Evolutionary conservation across 2,329 filamentous ascomycete species (phyloP).

Genomic region (Penicillium sp.): DNA sequence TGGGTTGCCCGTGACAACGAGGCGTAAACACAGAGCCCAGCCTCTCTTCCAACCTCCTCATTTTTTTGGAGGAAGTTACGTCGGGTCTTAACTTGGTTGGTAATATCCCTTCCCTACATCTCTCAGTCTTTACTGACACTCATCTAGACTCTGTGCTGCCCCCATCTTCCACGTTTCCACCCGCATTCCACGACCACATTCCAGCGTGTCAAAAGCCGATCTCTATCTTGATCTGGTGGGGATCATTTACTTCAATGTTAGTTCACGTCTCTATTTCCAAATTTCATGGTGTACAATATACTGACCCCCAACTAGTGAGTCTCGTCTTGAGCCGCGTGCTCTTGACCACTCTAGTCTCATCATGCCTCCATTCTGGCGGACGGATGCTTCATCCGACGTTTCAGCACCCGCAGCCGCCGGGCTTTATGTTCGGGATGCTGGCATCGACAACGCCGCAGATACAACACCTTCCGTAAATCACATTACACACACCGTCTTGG

Average conservation of each 20-base stretch:
- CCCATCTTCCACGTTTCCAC: not conserved
- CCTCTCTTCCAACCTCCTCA: conserved; percentile 41
- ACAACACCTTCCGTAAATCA: conserved; percentile 24
- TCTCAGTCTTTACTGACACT: conserved; percentile 12
- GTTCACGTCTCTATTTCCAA: not conserved
- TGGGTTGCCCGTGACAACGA: conserved; percentile 26
- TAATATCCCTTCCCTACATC: conserved; percentile 8
- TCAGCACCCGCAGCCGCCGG: conserved; percentile 17
- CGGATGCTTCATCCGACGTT: conserved; percentile 25
- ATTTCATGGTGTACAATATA: conserved; percentile 7
- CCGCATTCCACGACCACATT: conserved; percentile 10
- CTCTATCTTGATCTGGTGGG: conserved; percentile 15
- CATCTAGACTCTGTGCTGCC: conserved; percentile 3
- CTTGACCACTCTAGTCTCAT: conserved; percentile 28
- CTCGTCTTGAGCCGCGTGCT: conserved; percentile 37
- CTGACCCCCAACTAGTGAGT: conserved; percentile 18
- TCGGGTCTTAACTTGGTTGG: conserved; percentile 11
- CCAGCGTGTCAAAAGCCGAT: conserved; percentile 1
- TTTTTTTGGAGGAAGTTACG: conserved; percentile 22
- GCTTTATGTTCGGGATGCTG: conserved; percentile 12
- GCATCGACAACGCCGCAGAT: conserved; percentile 10
- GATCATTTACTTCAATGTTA: conserved; percentile 15
- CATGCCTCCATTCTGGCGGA: conserved; percentile 33
- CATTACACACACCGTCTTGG: conserved; percentile 28
- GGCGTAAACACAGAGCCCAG: conserved; percentile 35